Percentiles rank a stretch among this genome's conserved stretches.
These are phyloP conservation scores for Coniferiporia sulphurascens DNA, from an alignment of 1,284 basidiomycete genomes.

Conservation along the genomic window DNA sequence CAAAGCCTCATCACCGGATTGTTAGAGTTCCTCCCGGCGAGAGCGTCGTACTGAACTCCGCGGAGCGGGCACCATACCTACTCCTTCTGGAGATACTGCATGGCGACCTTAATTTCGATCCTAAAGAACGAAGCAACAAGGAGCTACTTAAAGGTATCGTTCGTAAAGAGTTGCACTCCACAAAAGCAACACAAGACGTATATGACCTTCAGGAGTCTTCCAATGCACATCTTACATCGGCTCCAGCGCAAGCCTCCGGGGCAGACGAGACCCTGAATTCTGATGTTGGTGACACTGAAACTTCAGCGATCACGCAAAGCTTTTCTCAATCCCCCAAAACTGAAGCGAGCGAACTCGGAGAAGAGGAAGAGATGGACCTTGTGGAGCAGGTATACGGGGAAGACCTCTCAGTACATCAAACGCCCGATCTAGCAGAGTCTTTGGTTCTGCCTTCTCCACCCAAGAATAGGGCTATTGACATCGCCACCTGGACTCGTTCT, in stretches of 20 bases:
- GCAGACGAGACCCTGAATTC: conserved; percentile 10
- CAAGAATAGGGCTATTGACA: conserved; percentile 86
- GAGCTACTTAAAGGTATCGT: conserved; percentile 85
- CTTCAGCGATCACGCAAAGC: conserved; percentile 23
- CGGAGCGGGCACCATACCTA: conserved; percentile 92
- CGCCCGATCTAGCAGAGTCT: conserved; percentile 74
- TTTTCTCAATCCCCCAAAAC: conserved; percentile 19
- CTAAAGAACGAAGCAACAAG: conserved; percentile 77
- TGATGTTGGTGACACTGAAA: not conserved
- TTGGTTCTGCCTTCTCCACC: conserved; percentile 76
- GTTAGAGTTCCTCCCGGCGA: conserved; percentile 97
- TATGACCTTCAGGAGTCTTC: conserved; percentile 25
- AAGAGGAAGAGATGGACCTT: conserved; percentile 87
- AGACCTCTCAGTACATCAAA: conserved; percentile 63
- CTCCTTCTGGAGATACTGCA: conserved; percentile 90
- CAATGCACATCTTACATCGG: not conserved
- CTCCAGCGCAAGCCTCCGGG: not conserved
- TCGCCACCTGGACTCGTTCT: conserved; percentile 74
- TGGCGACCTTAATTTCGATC: conserved; percentile 93
- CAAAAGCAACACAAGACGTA: conserved; percentile 50
- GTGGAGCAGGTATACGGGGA: conserved; percentile 90
- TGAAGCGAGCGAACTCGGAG: conserved; percentile 26
- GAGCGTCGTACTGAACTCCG: conserved; percentile 97
- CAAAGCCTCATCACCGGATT: conserved; percentile 86
- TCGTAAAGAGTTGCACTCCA: conserved; percentile 59